phyloP scores from a whole-genome alignment of 2,329 filamentous ascomycete genomes.

The Sporothrix brunneoviolacea region DNA sequence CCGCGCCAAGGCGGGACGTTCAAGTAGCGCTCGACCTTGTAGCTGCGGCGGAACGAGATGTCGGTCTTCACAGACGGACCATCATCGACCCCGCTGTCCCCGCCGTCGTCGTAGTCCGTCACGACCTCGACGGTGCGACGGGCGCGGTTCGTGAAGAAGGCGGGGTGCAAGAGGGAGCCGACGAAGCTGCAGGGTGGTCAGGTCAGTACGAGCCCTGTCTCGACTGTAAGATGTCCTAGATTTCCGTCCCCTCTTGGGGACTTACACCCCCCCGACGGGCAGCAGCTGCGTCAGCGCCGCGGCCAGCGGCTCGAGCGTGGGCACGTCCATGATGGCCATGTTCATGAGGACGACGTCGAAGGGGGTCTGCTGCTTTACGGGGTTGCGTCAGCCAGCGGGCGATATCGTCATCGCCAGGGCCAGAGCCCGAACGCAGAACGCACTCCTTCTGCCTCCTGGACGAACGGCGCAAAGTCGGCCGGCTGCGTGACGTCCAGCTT shows the following conservation, averaged over 20 bases:
- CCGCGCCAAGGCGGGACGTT: conserved; percentile 33
- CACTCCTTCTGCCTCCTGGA: too few species aligned
- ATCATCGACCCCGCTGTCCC: too few species aligned
- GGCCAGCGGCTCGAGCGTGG: conserved; percentile 36
- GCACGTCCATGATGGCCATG: conserved; percentile 44
- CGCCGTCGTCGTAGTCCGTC: conserved; percentile 25
- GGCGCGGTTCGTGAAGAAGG: conserved; percentile 40
- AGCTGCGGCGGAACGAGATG: conserved; percentile 28
- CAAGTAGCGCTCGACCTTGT: conserved; percentile 36
- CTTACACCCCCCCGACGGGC: conserved; percentile 33
- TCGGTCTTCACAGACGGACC: conserved; percentile 18
- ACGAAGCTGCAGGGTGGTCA: too few species aligned
- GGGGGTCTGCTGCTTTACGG: too few species aligned
- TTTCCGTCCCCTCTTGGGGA: too few species aligned
- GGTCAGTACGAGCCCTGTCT: too few species aligned
- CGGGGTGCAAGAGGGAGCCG: conserved; percentile 41
- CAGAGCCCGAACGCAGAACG: too few species aligned
- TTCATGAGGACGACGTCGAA: conserved; percentile 42
- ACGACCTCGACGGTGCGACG: conserved; percentile 31
- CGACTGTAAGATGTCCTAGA: too few species aligned
- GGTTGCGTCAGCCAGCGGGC: too few species aligned
- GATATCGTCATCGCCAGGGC: too few species aligned
- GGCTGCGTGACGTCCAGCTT: conserved; percentile 34
- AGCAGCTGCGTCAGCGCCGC: conserved; percentile 34
- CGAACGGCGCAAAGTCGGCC: conserved; percentile 23